These are phyloP conservation scores for Persicaria tinctoria DNA, from an alignment of 148 eudicot species.

Conservation along the genomic window DNA sequence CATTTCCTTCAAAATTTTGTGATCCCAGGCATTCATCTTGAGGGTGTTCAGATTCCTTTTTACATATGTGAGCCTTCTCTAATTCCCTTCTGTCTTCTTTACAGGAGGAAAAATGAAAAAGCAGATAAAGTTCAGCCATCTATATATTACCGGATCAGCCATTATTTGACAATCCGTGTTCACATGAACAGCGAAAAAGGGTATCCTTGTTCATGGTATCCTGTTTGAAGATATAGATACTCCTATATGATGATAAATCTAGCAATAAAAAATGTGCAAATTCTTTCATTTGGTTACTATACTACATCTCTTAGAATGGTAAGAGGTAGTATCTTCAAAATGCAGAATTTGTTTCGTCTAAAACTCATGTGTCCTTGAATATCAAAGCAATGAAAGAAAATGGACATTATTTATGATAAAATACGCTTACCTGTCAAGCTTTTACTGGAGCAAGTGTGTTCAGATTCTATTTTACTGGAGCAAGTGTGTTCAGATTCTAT, in stretches of 20 bases:
- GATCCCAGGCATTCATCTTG: neutral
- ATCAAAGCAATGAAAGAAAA: constrained; percentile 12
- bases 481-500: neutral
- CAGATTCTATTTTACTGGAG: constrained; percentile 4
- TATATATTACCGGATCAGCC: neutral
- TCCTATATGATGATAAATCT: neutral
- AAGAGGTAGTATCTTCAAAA: neutral
- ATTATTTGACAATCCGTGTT: neutral
- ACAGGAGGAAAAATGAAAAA: neutral
- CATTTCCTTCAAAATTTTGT: neutral
- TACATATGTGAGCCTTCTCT: neutral
- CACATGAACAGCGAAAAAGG: neutral
- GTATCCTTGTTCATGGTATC: neutral
- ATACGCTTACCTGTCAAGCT: constrained; percentile 15
- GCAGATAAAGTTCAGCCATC: too few species aligned
- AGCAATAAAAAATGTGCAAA: neutral
- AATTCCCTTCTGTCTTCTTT: neutral
- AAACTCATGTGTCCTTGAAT: neutral
- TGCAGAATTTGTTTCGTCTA: neutral
- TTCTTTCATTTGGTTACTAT: neutral
- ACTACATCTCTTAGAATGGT: neutral
- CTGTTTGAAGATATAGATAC: neutral
- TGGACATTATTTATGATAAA: neutral
- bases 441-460: constrained; percentile 2
- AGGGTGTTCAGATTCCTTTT: neutral